These are phyloP conservation scores for Ceratocystis cacaofunesta DNA, from an alignment of 2,329 filamentous ascomycete genomes.

Conservation along the genomic window DNA sequence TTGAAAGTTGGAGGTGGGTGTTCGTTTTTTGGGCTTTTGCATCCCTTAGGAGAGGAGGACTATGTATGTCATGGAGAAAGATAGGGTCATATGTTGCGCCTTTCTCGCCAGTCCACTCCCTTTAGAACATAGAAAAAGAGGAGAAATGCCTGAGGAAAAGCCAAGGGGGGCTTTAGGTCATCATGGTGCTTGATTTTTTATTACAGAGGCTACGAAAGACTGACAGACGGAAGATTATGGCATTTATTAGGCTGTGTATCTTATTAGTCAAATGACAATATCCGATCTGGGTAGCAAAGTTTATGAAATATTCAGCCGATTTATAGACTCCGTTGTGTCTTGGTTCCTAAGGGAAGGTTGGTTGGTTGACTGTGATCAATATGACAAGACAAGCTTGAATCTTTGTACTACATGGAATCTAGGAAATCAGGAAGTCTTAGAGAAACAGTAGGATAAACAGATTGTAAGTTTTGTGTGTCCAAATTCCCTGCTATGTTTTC, in stretches of 20 bases:
- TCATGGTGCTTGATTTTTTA: conserved; percentile 4
- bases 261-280: conserved; percentile 8
- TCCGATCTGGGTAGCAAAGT: conserved; percentile 4
- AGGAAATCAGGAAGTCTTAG: not conserved
- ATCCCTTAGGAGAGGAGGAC: not conserved
- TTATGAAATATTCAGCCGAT: not conserved
- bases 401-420: not conserved
- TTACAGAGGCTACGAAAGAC: conserved; percentile 2
- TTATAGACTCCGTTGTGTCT: not conserved
- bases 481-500: not conserved
- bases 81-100: not conserved
- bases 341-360: not conserved
- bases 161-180: not conserved
- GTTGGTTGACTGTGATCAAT: not conserved
- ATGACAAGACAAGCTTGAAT: not conserved
- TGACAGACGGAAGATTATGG: conserved; percentile 6
- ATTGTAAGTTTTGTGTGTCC: not conserved
- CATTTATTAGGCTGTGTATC: conserved; percentile 11
- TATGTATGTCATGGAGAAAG: not conserved
- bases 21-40: conserved; percentile 3
- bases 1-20: conserved; percentile 1
- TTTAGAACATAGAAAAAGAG: conserved; percentile 5
- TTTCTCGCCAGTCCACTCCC: not conserved
- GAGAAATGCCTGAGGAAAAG: not conserved
- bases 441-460: not conserved